Base-by-base conservation (phyloP, 345 rosid genomes). In the Euclidium syriacum region DNA sequence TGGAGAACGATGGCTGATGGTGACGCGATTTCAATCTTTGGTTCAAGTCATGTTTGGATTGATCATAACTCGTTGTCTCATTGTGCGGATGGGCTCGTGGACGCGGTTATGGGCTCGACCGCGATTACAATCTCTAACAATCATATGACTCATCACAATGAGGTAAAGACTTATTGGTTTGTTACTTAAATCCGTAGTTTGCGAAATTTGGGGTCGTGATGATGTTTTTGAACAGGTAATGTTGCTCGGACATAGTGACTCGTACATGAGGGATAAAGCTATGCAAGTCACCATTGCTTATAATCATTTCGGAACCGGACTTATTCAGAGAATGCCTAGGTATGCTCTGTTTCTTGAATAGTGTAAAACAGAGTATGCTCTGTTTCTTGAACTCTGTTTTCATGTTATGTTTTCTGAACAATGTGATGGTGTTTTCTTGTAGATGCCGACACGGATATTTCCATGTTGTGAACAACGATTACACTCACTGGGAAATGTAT, bases 401-500 rank as follows among this genome's bases (percentile, higher is more conserved):
- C 41, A n/a, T 25, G 29, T 2, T 50, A 0, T 41, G 41, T 65
- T 36, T 56, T 33, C 36, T 65, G 11, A 65, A 20, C 61, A 23
- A 39, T 38, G 33, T 1, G 38, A 7, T 35, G 4, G 26, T 39
- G 11, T 27, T 20, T 18, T 64, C 7, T 44, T 74, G 67, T 73
- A 90, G 97, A 75, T 91, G 98, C 56, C 79, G 98, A 70, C 96
- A 88, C 29, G 98, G 98, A 0, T 91, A 88, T 32, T 91, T 91
- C 83, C 98, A 91, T 52, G 96, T 91, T 27, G 96, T 91, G 55
- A 91, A 91, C 88, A 91, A 91, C 47, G 98, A 91, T 74, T 91
- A 91, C 74, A 91, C 98, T 55, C 98, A 91, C 79, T 91, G 98
- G 98, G 95, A 86, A 63, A 91, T 91, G 98, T 91, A 91, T 58